These are phyloP conservation scores for Dillenia suffruticosa DNA, from an alignment of 164 flowering plant genomes.

Conservation along the genomic window DNA sequence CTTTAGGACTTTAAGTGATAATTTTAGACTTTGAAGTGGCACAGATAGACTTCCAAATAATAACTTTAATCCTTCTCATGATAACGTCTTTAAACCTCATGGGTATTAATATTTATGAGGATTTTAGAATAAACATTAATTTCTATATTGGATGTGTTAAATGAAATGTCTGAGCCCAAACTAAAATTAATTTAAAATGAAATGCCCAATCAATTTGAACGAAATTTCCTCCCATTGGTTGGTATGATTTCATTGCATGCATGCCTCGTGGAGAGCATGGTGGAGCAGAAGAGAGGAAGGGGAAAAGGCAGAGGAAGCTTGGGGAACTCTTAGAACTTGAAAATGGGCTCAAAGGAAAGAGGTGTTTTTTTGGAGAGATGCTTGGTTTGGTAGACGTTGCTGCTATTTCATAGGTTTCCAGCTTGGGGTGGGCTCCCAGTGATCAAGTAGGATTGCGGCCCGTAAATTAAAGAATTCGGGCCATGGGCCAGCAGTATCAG, in stretches of 20 bases:
- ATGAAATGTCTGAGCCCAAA: slow-evolving; percentile 30
- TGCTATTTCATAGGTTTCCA: slow-evolving; percentile 21
- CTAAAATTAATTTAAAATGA: slow-evolving; percentile 31
- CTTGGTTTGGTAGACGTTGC: slow-evolving; percentile 33
- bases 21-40: too few relatives aligned
- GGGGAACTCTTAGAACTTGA: slow-evolving; percentile 22
- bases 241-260: slow-evolving; percentile 11
- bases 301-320: slow-evolving; percentile 29
- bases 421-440: background rate
- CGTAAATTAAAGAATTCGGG: too few relatives aligned
- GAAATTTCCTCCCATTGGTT: slow-evolving; percentile 3
- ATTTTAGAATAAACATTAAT: too few relatives aligned
- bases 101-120: too few relatives aligned
- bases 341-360: slow-evolving; percentile 27
- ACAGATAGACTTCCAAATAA: too few relatives aligned
- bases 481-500: too few relatives aligned
- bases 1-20: too few relatives aligned
- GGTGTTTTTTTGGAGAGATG: slow-evolving; percentile 31
- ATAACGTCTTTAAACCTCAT: too few relatives aligned
- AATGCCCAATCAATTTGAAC: slow-evolving; percentile 29
- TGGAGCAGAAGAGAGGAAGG: slow-evolving; percentile 13
- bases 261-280: slow-evolving; percentile 13
- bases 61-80: too few relatives aligned
- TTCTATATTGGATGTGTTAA: slow-evolving; percentile 23
- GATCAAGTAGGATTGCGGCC: too few relatives aligned